Evolutionary conservation across 2,329 filamentous ascomycete species (phyloP), one percentile per base, ranked within the genome.

Genomic region (Aspergillus caelatus): DNA sequence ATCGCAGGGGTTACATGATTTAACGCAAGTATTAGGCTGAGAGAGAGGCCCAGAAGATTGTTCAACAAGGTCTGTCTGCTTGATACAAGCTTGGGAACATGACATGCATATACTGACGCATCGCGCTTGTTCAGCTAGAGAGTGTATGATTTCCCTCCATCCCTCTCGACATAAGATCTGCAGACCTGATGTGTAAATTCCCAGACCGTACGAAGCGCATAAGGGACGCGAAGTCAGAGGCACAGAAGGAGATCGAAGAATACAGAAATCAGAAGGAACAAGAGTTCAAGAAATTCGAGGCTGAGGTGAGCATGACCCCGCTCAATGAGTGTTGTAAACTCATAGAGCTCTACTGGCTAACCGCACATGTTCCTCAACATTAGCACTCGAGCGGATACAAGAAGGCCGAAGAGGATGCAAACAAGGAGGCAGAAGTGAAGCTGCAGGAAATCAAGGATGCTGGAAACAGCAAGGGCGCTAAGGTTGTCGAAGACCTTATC

Each of bases 11-110:
- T 4, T 58, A 4, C 50, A 43, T 60, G 46, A 65, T 65, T 57
- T 69, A 45, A 69, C 52, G 10, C 39, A 57, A 60, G 14, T 58
- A 19, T 9, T 71, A 98, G 94, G 94, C 95, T 74, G 95, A 99
- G 87, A 91, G 93, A 81, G 94, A 98, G 81, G 95, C 95, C 66
- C 94, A 97, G 83, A 97, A 97, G 87, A 99, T 99, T 79, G 94
- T 99, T 63, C 94, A 98, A 81, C 93, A 95, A 87, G 92, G 94
- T 96, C 80, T 65, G 83, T 78, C 43, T 45, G 46, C 32, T 39
- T 12, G 32, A 39, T 23, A 55, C 7, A 21, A 26, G n/a, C 28
- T 36, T 21, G n/a, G 9, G 4, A 34, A 36, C 5, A 8, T 39
- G 34, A 16, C 23, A 57, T 56, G 34, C 56, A 45, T 59, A 62